Conservation (phyloP, 2,329 filamentous ascomycete genomes). For the Thielaviopsis punctulata region DNA sequence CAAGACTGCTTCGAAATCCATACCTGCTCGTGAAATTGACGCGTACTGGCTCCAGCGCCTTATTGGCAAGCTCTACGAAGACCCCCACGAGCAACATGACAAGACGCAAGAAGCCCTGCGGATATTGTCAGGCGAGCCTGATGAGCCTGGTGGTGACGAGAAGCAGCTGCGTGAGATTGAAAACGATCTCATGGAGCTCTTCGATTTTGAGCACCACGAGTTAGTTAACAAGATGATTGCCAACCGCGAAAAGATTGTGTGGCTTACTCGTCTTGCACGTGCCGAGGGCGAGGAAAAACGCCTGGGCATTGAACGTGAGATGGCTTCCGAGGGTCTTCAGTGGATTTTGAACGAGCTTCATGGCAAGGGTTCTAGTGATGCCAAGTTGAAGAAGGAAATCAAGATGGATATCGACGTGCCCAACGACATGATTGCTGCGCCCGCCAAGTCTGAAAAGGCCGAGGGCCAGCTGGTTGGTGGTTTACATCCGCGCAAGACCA, state of each 20-base stretch:
- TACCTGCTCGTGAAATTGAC: constrained; percentile 81
- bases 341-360: constrained; percentile 77
- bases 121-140: constrained; percentile 61
- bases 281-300: constrained; percentile 66
- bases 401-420: constrained; percentile 88
- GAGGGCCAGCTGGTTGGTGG: constrained; percentile 63
- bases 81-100: constrained; percentile 83
- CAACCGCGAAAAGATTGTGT: constrained; percentile 87
- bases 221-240: constrained; percentile 79
- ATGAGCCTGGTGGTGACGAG: constrained; percentile 56
- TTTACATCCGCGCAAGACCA: constrained; percentile 67
- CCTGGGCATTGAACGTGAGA: constrained; percentile 68
- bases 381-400: constrained; percentile 56
- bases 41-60: constrained; percentile 94
- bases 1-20: constrained; percentile 40
- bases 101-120: constrained; percentile 75
- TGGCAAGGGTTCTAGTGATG: constrained; percentile 47
- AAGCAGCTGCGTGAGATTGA: constrained; percentile 83
- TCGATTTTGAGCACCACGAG: constrained; percentile 92
- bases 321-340: constrained; percentile 73
- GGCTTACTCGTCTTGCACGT: constrained; percentile 76
- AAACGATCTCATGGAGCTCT: constrained; percentile 95
- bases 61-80: constrained; percentile 72
- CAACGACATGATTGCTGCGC: constrained; percentile 29
- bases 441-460: constrained; percentile 34